A percentile compares a stretch with the other conserved stretches of the same genome.
Evolutionary conservation across 2,329 filamentous ascomycete genomes (phyloP).

Genomic region (Celoporthe dispersa): DNA sequence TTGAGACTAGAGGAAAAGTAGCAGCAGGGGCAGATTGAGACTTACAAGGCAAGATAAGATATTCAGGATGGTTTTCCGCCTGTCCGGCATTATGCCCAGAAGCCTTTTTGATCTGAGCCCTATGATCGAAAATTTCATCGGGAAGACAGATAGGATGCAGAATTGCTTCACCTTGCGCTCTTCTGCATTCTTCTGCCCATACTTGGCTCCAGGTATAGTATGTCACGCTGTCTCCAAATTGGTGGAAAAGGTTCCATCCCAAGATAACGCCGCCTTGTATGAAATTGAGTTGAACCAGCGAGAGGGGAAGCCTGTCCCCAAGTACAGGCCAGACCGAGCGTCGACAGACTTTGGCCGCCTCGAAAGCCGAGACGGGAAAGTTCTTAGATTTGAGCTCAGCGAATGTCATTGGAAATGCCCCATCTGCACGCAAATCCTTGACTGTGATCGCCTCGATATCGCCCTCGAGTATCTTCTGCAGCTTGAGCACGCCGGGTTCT

Average conservation of each 20-base stretch:
- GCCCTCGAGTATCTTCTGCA: conserved; percentile 35
- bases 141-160: conserved; percentile 34
- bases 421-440: conserved; percentile 35
- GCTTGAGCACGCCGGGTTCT: conserved; percentile 40
- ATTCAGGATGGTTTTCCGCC: conserved; percentile 39
- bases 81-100: conserved; percentile 37
- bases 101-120: conserved; percentile 37
- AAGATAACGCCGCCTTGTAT: conserved; percentile 37
- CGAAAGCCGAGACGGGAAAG: conserved; percentile 35
- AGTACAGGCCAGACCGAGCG: conserved; percentile 35
- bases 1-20: too few species aligned
- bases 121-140: conserved; percentile 36
- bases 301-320: conserved; percentile 32
- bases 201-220: conserved; percentile 40
- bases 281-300: conserved; percentile 37
- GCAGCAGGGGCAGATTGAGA: too few species aligned
- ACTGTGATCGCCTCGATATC: conserved; percentile 35
- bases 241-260: conserved; percentile 37
- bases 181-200: conserved; percentile 43
- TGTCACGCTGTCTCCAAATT: conserved; percentile 40
- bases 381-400: conserved; percentile 35
- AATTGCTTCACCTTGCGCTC: conserved; percentile 37
- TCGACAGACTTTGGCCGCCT: conserved; percentile 33
- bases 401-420: conserved; percentile 34
- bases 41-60: conserved; percentile 37